These are phyloP conservation scores for Echites panduratus DNA, from an alignment of 257 asterid genomes.

Conservation along the genomic window DNA sequence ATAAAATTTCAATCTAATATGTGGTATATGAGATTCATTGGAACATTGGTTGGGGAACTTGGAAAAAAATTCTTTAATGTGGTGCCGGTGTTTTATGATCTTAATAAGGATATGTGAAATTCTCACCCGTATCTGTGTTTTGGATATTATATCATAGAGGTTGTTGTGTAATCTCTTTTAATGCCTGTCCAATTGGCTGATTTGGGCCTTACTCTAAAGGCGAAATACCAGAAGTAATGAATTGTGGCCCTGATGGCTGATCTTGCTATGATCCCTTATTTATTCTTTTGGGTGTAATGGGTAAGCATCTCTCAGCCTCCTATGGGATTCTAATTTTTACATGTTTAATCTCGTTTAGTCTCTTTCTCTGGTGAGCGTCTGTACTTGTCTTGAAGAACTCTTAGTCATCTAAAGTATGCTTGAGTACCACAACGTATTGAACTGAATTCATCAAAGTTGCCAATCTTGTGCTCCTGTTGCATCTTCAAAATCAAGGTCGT, in stretches of 20 bases:
- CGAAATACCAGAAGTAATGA: not conserved
- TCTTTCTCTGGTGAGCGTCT: not conserved
- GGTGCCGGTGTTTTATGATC: too few relatives aligned
- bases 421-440: not conserved
- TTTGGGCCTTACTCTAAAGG: not conserved
- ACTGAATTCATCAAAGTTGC: not conserved
- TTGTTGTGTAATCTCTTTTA: not conserved
- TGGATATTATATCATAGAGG: not conserved
- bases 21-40: not conserved
- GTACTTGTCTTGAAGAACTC: not conserved
- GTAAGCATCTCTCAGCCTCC: constrained; percentile 3
- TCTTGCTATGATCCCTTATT: not conserved
- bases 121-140: not conserved
- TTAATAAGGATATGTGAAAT: not conserved
- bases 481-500: not conserved
- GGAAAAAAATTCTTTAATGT: not conserved
- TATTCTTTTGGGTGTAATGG: not conserved
- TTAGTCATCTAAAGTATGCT: not conserved
- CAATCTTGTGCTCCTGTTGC: constrained; percentile 1
- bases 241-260: not conserved
- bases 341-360: not conserved
- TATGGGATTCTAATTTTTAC: not conserved
- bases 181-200: not conserved
- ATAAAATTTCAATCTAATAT: not conserved
- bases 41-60: not conserved